Evolutionary conservation across 768 basidiomycete genomes (phyloP).

Genomic region (Rhodosporidiobolus odoratus): DNA sequence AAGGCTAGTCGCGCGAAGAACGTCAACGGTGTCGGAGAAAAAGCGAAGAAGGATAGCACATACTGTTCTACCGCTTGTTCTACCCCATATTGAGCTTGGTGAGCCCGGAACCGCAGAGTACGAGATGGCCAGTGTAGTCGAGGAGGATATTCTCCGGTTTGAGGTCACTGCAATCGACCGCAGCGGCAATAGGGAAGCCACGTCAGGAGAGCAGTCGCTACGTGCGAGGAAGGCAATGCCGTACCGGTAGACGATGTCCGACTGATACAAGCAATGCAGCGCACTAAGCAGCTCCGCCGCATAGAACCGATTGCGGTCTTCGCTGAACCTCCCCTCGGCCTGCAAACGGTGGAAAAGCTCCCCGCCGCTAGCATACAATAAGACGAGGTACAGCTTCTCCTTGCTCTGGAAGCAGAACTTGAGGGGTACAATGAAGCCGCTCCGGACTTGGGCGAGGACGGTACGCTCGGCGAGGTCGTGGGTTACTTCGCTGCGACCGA

Average conservation of each 20-base stretch:
- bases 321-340: conserved; percentile 91
- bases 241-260: conserved; percentile 95
- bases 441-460: conserved; percentile 88
- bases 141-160: conserved; percentile 97
- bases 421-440: conserved; percentile 93
- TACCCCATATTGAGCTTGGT: conserved; percentile 82
- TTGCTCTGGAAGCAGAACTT: conserved; percentile 98
- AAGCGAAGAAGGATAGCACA: conserved; percentile 24
- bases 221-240: too few relatives aligned
- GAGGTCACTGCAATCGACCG: conserved; percentile 60
- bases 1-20: conserved; percentile 54
- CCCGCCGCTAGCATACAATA: conserved; percentile 86
- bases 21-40: neutral
- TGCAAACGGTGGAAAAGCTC: conserved; percentile 97
- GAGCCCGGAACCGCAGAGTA: conserved; percentile 84
- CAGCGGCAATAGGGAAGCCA: neutral
- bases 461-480: conserved; percentile 94
- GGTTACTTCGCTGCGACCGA: conserved; percentile 91
- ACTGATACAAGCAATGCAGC: conserved; percentile 89
- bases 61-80: conserved; percentile 58
- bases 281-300: conserved; percentile 95
- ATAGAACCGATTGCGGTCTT: conserved; percentile 88
- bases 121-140: conserved; percentile 95
- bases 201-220: neutral
- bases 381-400: conserved; percentile 89